Percentiles rank a stretch among this genome's conserved stretches.
Conservation (phyloP, 2,329 filamentous ascomycete species). For the Xylariaceae sp. region DNA sequence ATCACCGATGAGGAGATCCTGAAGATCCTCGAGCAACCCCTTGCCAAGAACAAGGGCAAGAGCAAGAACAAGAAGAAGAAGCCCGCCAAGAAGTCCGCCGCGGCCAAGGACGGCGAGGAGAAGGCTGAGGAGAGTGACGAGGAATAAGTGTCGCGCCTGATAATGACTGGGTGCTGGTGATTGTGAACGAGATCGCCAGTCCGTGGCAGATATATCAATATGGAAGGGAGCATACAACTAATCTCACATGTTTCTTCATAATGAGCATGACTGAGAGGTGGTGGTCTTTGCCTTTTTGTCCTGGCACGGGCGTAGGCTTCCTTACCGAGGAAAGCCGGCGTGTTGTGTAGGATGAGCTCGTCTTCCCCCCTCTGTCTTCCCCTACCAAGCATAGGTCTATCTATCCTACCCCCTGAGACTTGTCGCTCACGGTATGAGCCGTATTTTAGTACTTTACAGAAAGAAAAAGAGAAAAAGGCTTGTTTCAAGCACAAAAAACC, state of each 20-base stretch:
- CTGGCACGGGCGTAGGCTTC: slow-evolving; percentile 4
- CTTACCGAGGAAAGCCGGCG: slow-evolving; percentile 9
- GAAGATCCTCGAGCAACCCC: slow-evolving; percentile 85
- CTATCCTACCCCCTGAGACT: background rate
- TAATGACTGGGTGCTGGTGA: slow-evolving; percentile 1
- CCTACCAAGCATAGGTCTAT: slow-evolving; percentile 3
- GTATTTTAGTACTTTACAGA: slow-evolving; percentile 15
- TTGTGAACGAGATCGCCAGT: slow-evolving; percentile 2
- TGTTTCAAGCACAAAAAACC: slow-evolving; percentile 12
- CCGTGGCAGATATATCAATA: slow-evolving; percentile 7
- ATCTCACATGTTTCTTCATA: slow-evolving; percentile 8
- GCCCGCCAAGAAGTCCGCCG: slow-evolving; percentile 49
- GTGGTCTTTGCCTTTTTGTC: slow-evolving; percentile 1
- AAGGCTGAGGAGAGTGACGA: slow-evolving; percentile 24
- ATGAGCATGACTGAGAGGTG: slow-evolving; percentile 5
- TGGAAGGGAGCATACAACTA: background rate
- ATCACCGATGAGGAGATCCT: slow-evolving; percentile 93
- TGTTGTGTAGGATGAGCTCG: slow-evolving; percentile 8
- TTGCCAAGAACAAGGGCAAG: slow-evolving; percentile 82
- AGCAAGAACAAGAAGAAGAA: slow-evolving; percentile 89
- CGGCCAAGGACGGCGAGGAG: slow-evolving; percentile 27
- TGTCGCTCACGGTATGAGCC: slow-evolving; percentile 7
- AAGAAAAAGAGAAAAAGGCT: slow-evolving; percentile 15
- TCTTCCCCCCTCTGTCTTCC: background rate
- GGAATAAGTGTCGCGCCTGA: slow-evolving; percentile 20